Conservation (phyloP, 2,329 filamentous ascomycete species). For the Microcyclospora tardicrescens region DNA sequence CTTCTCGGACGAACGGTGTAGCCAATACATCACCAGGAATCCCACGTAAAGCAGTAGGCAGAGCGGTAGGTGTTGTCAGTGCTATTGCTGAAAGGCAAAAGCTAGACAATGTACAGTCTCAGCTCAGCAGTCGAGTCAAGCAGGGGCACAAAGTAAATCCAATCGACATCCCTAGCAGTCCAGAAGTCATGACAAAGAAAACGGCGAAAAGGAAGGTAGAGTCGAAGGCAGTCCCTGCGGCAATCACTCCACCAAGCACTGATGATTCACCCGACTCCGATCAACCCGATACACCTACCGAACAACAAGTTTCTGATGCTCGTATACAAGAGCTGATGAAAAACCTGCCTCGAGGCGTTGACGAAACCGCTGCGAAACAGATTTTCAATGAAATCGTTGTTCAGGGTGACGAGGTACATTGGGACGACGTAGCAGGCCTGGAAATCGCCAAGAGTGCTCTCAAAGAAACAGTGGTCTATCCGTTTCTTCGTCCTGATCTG, state of each 20-base stretch:
- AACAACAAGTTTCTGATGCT: constrained; percentile 45
- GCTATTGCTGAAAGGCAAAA: constrained; percentile 21
- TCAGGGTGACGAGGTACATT: constrained; percentile 85
- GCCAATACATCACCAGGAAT: constrained; percentile 15
- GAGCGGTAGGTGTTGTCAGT: constrained; percentile 20
- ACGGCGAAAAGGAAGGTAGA: constrained; percentile 14
- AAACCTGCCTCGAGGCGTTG: constrained; percentile 67
- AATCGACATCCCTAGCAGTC: constrained; percentile 9
- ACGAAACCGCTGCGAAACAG: constrained; percentile 70
- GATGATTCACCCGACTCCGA: constrained; percentile 32
- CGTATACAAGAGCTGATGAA: constrained; percentile 56
- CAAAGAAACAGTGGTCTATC: constrained; percentile 93
- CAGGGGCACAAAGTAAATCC: constrained; percentile 2
- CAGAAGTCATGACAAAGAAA: constrained; percentile 8
- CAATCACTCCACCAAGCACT: constrained; percentile 32
- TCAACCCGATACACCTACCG: constrained; percentile 16
- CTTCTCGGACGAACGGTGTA: constrained; percentile 12
- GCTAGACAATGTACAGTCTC: constrained; percentile 16
- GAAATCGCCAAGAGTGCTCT: constrained; percentile 82
- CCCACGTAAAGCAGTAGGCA: constrained; percentile 23
- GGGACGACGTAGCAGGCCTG: constrained; percentile 84
- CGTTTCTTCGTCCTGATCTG: constrained; percentile 84
- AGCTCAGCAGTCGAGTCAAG: constrained; percentile 8
- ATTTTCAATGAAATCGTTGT: constrained; percentile 95
- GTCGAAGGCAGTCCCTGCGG: constrained; percentile 10